Conservation (phyloP, 768 basidiomycete species). For the Candolleomyces aberdarensis region DNA sequence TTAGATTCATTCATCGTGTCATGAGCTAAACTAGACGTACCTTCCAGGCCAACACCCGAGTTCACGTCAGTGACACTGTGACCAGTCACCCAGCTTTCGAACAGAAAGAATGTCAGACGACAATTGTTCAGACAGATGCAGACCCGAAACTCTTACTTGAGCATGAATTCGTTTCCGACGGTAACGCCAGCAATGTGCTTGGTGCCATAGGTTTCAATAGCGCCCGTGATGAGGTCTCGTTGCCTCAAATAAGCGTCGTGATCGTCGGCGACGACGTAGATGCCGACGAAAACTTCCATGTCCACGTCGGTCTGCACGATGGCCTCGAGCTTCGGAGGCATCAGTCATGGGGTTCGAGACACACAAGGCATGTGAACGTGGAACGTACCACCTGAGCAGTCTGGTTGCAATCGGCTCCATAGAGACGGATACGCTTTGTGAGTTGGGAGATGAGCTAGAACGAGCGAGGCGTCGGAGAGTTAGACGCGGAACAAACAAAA, state of each 20-base stretch:
- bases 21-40: too few species aligned
- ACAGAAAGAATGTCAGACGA: not conserved
- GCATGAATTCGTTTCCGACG: conserved; percentile 91
- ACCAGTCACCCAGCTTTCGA: conserved; percentile 53
- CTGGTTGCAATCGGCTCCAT: conserved; percentile 86
- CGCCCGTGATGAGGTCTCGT: conserved; percentile 57
- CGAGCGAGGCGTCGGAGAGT: not conserved
- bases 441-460: conserved; percentile 78
- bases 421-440: conserved; percentile 75
- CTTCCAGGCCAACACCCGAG: conserved; percentile 35
- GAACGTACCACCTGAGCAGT: conserved; percentile 64
- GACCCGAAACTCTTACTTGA: conserved; percentile 48
- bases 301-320: conserved; percentile 87
- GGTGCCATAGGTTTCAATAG: conserved; percentile 73
- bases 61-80: conserved; percentile 53
- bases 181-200: conserved; percentile 77
- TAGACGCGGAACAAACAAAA: not conserved
- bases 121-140: not conserved
- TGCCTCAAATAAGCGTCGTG: conserved; percentile 68
- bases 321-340: conserved; percentile 63
- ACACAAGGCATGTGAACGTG: not conserved
- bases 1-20: not conserved
- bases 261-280: conserved; percentile 60
- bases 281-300: conserved; percentile 75
- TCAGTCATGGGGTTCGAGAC: not conserved